A percentile compares a stretch with the other conserved stretches of the same genome.
These are phyloP conservation scores for Scutellospora calospora DNA, from an alignment of 371 early-diverging fungal genomes.

Conservation along the genomic window DNA sequence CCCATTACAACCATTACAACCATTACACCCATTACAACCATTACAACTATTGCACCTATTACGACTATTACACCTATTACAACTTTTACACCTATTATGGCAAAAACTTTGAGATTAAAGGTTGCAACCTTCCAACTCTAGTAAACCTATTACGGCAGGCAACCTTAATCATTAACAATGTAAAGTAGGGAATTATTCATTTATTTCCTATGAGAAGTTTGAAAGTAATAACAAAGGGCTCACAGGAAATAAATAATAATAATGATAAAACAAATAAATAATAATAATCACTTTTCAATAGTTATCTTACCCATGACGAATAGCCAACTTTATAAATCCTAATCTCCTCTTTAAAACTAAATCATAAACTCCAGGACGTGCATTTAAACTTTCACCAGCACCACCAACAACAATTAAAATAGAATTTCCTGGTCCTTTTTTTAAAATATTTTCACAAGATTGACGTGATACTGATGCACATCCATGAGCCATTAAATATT, in stretches of 20 bases:
- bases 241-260: not conserved
- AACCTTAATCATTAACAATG: too few relatives aligned
- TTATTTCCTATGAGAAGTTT: too few relatives aligned
- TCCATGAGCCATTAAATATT: slow-evolving; percentile 74
- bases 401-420: slow-evolving; percentile 83
- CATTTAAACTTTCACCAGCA: slow-evolving; percentile 77
- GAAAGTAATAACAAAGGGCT: too few relatives aligned
- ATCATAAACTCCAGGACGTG: slow-evolving; percentile 70
- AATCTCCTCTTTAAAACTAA: slow-evolving; percentile 75
- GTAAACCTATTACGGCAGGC: too few relatives aligned
- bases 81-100: too few relatives aligned
- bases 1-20: too few relatives aligned
- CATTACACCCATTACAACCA: too few relatives aligned
- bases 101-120: too few relatives aligned
- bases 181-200: too few relatives aligned
- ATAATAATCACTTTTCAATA: not conserved
- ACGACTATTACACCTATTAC: too few relatives aligned
- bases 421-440: slow-evolving; percentile 80
- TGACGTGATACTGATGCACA: slow-evolving; percentile 78
- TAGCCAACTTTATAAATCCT: slow-evolving; percentile 87
- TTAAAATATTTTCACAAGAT: slow-evolving; percentile 78
- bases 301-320: slow-evolving; percentile 64
- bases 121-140: too few relatives aligned
- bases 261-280: not conserved
- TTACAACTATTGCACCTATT: too few relatives aligned